Percentiles rank a stretch among this genome's conserved stretches.
Conservation (phyloP, 495 filamentous ascomycete genomes). For the Cetradonia linearis region DNA sequence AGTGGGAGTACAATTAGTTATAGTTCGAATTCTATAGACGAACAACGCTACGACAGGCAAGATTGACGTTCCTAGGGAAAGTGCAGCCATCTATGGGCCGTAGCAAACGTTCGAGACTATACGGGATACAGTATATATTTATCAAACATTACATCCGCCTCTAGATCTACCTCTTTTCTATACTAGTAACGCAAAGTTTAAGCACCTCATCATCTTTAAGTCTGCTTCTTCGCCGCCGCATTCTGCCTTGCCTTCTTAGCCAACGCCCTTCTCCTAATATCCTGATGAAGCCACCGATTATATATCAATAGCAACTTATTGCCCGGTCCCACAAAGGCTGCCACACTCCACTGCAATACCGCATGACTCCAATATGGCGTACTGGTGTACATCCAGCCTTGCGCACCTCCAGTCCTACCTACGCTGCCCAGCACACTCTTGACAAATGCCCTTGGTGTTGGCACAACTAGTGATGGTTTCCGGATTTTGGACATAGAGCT, state of each 20-base stretch:
- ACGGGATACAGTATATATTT: no score
- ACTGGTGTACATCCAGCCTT: slow-evolving; percentile 64
- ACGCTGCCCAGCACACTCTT: slow-evolving; percentile 68
- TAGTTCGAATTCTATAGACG: no score
- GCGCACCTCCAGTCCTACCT: slow-evolving; percentile 64
- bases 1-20: no score
- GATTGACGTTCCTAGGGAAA: no score
- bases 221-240: slow-evolving; percentile 30
- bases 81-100: no score
- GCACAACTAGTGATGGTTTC: slow-evolving; percentile 61
- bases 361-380: slow-evolving; percentile 92
- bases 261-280: slow-evolving; percentile 77
- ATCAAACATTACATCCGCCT: no score
- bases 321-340: slow-evolving; percentile 57
- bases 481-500: slow-evolving; percentile 95
- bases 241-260: slow-evolving; percentile 69
- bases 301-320: slow-evolving; percentile 49
- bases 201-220: neutral
- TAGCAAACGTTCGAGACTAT: no score
- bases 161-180: neutral
- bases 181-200: no score
- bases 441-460: slow-evolving; percentile 75
- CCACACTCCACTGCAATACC: slow-evolving; percentile 74
- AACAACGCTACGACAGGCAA: no score
- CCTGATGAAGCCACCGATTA: slow-evolving; percentile 75